Base-by-base conservation (phyloP, 352 stramenopile genomes). In the Globisporangium yorkense region DNA sequence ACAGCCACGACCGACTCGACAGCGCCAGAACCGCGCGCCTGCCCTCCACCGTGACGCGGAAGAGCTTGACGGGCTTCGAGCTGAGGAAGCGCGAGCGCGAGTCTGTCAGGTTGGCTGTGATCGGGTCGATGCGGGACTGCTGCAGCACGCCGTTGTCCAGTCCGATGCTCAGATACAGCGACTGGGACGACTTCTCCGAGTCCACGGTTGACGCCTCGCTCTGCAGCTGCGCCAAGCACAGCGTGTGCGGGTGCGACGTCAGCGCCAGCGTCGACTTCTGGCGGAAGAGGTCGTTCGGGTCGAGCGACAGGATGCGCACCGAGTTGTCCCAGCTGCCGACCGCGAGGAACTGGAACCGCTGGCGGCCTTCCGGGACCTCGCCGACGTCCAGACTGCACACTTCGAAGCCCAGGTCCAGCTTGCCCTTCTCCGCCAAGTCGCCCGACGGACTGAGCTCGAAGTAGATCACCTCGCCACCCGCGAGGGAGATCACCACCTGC, bases 311-410 rank as follows among this genome's bases (percentile, higher is more conserved):
- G 59, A 99, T 94, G 27, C 95, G 89, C 33, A 92, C 87, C 2
- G 85, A 92, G 70, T 92, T 93, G 63, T 96, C 87, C 83, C 85
- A 96, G 58, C 83, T 93, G 2, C 97, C 97, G 39, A 99, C 86
- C n/a, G 93, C 96, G 39, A 98, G 84, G 70, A 99, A 99, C 49
- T 95, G 82, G 66, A 96, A 97, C 5, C 94, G 90, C 47, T 97
- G 89, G 18, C 96, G 86, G 29, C 97, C 96, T 54, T 92, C 80
- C 9, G 92, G 93, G n/a, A 99, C 85, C 27, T 91, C 80, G 29
- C 96, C 96, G 27, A 99, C 84, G 61, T 99, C 96, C n/a, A 99
- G 71, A 50, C 94, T 99, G 56, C 84, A 97, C 5, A 99, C 96
- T 77, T 99, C 97, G 47, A 97, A 96, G 35, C 95, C 94, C 18